Conservation (phyloP, 2,329 filamentous ascomycete species). For the Trichoderma semiorbis region DNA sequence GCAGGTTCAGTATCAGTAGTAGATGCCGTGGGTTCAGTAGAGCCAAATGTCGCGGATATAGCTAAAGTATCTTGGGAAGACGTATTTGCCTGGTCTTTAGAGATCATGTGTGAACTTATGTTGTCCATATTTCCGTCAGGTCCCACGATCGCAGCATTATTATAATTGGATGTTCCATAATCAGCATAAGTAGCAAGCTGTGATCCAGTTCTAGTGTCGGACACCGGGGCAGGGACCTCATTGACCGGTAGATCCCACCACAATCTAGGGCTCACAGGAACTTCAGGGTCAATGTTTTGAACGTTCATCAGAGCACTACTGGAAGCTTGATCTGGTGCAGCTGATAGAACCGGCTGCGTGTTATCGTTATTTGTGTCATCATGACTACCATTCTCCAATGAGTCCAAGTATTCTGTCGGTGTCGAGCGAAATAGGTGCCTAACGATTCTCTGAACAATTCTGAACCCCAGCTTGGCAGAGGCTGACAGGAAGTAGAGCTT, state of each 20-base stretch:
- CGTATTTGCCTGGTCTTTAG: background rate
- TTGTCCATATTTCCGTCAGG: no score
- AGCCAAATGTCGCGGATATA: background rate
- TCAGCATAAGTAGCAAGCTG: background rate
- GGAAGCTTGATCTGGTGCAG: background rate
- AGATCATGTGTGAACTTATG: no score
- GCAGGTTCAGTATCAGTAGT: no score
- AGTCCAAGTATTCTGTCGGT: background rate
- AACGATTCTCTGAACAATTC: conserved; percentile 31
- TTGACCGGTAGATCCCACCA: background rate
- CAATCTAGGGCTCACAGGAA: background rate
- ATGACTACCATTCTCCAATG: background rate
- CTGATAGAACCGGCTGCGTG: no score
- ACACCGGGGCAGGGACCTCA: background rate
- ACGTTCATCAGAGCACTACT: background rate
- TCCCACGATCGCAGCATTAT: background rate
- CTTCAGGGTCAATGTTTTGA: background rate
- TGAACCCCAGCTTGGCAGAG: conserved; percentile 35
- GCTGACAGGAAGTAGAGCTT: conserved; percentile 31
- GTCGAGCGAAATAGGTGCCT: background rate
- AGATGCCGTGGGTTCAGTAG: background rate
- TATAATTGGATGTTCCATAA: background rate
- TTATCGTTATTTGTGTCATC: background rate
- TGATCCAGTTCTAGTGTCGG: no score
- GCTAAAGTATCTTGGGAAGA: background rate